Percentiles rank a stretch among this genome's conserved stretches.
These are phyloP conservation scores for Colletotrichum musae DNA, from an alignment of 2,329 filamentous ascomycete species.

Conservation along the genomic window DNA sequence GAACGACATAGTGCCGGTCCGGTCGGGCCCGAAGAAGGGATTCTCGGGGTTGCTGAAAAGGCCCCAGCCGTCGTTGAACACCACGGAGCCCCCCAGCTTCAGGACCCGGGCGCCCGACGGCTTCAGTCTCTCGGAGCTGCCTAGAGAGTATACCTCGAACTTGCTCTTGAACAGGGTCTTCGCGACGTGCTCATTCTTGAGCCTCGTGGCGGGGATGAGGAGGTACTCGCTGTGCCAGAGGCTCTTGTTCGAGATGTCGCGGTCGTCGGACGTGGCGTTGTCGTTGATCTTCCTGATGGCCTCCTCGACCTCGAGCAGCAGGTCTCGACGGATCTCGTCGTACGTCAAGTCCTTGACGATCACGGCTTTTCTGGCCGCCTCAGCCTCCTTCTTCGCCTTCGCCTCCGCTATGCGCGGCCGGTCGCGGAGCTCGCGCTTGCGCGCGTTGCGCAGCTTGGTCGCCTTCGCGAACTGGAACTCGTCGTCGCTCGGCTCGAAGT, in stretches of 20 bases:
- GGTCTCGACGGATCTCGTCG: not conserved
- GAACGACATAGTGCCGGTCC: too few relatives aligned
- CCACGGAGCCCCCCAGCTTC: not conserved
- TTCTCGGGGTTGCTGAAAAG: not conserved
- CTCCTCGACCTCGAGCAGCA: not conserved
- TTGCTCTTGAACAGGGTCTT: not conserved
- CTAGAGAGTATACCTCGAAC: not conserved
- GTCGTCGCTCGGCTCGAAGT: not conserved
- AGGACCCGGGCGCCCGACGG: not conserved
- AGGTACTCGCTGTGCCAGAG: not conserved
- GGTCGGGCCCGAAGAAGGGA: not conserved
- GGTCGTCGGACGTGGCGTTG: not conserved
- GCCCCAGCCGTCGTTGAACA: not conserved
- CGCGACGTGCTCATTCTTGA: not conserved
- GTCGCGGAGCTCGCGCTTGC: not conserved
- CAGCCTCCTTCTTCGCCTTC: not conserved
- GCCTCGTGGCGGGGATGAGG: not conserved
- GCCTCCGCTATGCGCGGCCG: too few relatives aligned
- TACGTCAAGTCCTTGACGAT: not conserved
- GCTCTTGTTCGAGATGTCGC: not conserved
- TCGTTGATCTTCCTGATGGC: conserved; percentile 1
- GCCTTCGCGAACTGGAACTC: not conserved
- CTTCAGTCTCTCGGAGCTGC: not conserved
- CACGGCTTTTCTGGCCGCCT: not conserved
- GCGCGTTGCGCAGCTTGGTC: not conserved